Evolutionary conservation across 2,329 filamentous ascomycete species (phyloP).

Genomic region (Talaromyces rugulosus): DNA sequence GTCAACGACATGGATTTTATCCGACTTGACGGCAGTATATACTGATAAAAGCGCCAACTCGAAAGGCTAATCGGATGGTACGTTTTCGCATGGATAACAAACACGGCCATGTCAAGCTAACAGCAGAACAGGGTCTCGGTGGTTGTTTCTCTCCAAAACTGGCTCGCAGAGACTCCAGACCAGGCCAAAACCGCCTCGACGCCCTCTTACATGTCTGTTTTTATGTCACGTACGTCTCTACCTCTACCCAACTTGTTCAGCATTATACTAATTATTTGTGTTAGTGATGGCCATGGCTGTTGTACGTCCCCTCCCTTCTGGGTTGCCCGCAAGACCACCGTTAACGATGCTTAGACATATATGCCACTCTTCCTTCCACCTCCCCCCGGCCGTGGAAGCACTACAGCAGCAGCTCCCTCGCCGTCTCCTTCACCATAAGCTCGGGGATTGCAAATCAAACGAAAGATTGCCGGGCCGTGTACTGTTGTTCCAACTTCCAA

Average conservation of each 20-base stretch:
- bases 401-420: constrained; percentile 46
- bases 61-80: constrained; percentile 62
- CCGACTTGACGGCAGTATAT: no score
- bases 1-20: constrained; percentile 16
- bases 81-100: constrained; percentile 14
- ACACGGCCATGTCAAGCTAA: neutral
- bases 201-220: constrained; percentile 69
- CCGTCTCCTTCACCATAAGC: constrained; percentile 32
- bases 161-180: constrained; percentile 46
- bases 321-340: neutral
- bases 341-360: constrained; percentile 46
- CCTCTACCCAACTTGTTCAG: constrained; percentile 12
- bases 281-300: constrained; percentile 58
- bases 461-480: neutral
- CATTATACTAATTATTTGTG: neutral
- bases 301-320: constrained; percentile 30
- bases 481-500: neutral
- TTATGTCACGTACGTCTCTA: constrained; percentile 66
- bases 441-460: neutral
- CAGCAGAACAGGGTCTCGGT: constrained; percentile 39
- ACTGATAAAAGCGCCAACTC: constrained; percentile 1
- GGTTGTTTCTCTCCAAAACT: constrained; percentile 45
- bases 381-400: constrained; percentile 28
- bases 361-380: constrained; percentile 63
- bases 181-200: constrained; percentile 60